phyloP scores from a whole-genome alignment of 176 grass and related monocot species.

The Themeda triandra region DNA sequence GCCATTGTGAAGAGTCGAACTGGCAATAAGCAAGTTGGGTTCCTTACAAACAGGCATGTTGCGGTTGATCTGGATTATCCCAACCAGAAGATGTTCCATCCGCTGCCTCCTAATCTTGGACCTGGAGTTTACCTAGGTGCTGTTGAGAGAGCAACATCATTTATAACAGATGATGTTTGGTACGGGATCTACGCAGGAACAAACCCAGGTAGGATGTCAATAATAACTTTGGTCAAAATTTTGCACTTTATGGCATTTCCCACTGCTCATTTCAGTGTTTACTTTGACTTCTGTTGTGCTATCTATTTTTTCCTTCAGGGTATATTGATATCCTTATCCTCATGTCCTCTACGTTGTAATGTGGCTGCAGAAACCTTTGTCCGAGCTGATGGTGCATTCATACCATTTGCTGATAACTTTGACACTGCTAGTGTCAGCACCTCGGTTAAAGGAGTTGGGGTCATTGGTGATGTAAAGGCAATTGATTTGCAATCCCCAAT shows the following conservation, averaged over 20 bases:
- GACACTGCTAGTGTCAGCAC: conserved; percentile 67
- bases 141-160: conserved; percentile 93
- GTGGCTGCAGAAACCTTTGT: conserved; percentile 86
- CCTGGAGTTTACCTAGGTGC: conserved; percentile 96
- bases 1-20: conserved; percentile 92
- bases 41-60: conserved; percentile 91
- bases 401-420: conserved; percentile 80
- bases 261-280: no score
- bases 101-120: conserved; percentile 93
- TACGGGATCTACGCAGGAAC: conserved; percentile 88
- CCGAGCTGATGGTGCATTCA: conserved; percentile 88
- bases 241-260: neutral
- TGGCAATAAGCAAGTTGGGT: conserved; percentile 93
- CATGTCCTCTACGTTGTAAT: conserved; percentile 31
- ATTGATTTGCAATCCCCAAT: conserved; percentile 88
- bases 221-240: neutral
- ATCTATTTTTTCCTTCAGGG: neutral
- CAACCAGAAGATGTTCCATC: conserved; percentile 99
- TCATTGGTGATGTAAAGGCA: conserved; percentile 79
- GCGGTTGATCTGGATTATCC: conserved; percentile 97
- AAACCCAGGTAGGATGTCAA: conserved; percentile 70
- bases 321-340: conserved; percentile 19
- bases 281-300: neutral
- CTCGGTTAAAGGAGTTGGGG: conserved; percentile 74
- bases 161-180: conserved; percentile 99